These are phyloP conservation scores for Suhomyces choctaworum DNA, from an alignment of 1,139 yeast genomes.

Conservation along the genomic window DNA sequence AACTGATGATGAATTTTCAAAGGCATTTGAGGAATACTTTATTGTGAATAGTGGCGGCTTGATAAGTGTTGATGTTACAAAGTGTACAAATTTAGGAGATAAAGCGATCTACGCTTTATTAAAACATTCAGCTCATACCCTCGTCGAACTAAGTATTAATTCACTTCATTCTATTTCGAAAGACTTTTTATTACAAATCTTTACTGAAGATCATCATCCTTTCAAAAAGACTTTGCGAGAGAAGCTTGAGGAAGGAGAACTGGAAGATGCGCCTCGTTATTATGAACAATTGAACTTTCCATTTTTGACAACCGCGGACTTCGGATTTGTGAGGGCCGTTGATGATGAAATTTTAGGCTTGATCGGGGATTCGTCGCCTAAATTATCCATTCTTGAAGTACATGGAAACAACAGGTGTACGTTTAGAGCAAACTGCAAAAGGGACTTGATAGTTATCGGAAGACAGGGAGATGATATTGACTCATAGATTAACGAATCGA, in stretches of 20 bases:
- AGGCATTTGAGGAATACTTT: conserved; percentile 50
- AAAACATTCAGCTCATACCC: conserved; percentile 61
- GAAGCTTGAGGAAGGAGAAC: conserved; percentile 15
- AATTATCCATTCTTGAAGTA: conserved; percentile 66
- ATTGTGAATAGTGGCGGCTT: conserved; percentile 59
- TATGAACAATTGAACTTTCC: conserved; percentile 38
- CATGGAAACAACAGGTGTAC: conserved; percentile 78
- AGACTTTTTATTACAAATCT: conserved; percentile 46
- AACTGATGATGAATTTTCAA: conserved; percentile 62
- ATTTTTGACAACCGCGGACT: conserved; percentile 61
- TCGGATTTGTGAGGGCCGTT: conserved; percentile 74
- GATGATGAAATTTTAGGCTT: conserved; percentile 62
- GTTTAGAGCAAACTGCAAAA: conserved; percentile 49
- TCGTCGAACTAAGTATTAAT: conserved; percentile 70
- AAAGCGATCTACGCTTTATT: conserved; percentile 59
- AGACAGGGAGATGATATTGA: conserved; percentile 58
- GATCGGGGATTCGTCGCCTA: conserved; percentile 58
- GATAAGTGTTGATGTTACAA: conserved; percentile 57
- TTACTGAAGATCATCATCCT: conserved; percentile 38
- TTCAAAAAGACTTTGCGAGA: conserved; percentile 32
- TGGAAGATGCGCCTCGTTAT: conserved; percentile 11
- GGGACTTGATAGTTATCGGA: conserved; percentile 68
- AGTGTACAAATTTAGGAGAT: conserved; percentile 69
- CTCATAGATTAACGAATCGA: too few relatives aligned
- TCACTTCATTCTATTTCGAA: conserved; percentile 62